Base-by-base conservation (phyloP, 1,284 basidiomycete species). In the Cystobasidium pallidum region DNA sequence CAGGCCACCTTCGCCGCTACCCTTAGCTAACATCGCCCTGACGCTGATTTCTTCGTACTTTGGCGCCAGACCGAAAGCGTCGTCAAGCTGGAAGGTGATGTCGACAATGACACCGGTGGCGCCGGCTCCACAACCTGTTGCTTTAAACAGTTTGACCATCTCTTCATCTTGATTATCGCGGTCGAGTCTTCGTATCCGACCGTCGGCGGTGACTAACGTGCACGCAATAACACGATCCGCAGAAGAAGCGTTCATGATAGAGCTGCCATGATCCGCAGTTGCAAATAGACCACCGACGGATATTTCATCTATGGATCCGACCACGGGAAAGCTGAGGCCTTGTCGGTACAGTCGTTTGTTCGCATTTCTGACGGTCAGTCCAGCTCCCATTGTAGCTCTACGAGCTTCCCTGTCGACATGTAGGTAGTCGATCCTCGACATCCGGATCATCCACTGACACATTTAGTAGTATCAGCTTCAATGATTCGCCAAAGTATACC, bases 291-390 rank as follows among this genome's bases (percentile, higher is more conserved):
- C 67, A 6, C 57, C 67, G 17, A 70, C 45, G 17, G 58, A 70
- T 32, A 70, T 41, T 58, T 70, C 67, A 21, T 62, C 67, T 15
- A 70, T 70, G 26, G 57, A 61, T 32, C 67, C 67, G 3, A 70
- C 67, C 15, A 52, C 47, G 21, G 67, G 67, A 26, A 70, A 70
- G 36, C 67, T 59, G 11, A 70, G 43, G 26, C 67, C 67, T 32
- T 59, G 41, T 24, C 52, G 39, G 32, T 70, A 70, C 13, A 62
- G 47, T 28, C 47, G 26, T 26, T 62, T 59, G 36, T 70, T 70
- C 24, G 58, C 55, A n/a, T 26, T 36, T 24, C 67, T 54, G 34
- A 70, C 28, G 10, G 54, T 41, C 28, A 70, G 13, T 24, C 67
- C 67, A 0, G 67, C 55, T 11, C 67, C 67, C 4, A 70, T 36